Percentiles rank a stretch among this genome's conserved stretches.
phyloP scores from a whole-genome alignment of 192 early-diverging fungal species.

The Backusella sp. region DNA sequence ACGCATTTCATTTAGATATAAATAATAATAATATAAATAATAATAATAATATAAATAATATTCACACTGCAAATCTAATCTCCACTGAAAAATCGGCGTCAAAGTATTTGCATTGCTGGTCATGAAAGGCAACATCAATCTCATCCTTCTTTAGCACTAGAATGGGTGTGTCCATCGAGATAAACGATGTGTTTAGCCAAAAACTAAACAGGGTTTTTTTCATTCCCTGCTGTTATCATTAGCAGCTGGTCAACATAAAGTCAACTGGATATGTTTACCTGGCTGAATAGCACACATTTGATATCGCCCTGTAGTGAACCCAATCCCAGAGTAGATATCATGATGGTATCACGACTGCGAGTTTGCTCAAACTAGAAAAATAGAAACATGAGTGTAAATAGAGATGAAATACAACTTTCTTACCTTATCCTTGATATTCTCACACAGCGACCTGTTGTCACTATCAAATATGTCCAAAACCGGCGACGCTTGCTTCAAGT shows the following conservation, averaged over 20 bases:
- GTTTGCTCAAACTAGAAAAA: neutral
- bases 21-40: neutral
- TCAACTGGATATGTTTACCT: neutral
- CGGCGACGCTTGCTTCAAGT: neutral
- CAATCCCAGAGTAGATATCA: neutral
- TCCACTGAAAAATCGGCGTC: conserved; percentile 31
- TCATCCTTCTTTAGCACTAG: conserved; percentile 33
- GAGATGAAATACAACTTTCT: no score
- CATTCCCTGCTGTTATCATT: neutral
- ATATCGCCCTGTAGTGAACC: neutral
- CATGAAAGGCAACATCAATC: conserved; percentile 41
- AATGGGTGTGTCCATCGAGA: conserved; percentile 2
- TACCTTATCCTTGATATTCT: neutral
- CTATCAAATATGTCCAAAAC: neutral
- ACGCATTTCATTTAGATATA: neutral
- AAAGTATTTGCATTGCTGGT: conserved; percentile 34
- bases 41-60: neutral
- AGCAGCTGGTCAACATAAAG: neutral
- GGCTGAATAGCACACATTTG: neutral
- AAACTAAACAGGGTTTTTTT: conserved; percentile 40
- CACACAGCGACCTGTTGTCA: neutral
- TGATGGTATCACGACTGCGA: neutral
- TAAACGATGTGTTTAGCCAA: conserved; percentile 49
- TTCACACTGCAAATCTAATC: neutral
- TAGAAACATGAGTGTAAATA: no score